These are phyloP conservation scores for Dictyostelium firmibasis DNA, from an alignment of 78 protist species.

Conservation along the genomic window DNA sequence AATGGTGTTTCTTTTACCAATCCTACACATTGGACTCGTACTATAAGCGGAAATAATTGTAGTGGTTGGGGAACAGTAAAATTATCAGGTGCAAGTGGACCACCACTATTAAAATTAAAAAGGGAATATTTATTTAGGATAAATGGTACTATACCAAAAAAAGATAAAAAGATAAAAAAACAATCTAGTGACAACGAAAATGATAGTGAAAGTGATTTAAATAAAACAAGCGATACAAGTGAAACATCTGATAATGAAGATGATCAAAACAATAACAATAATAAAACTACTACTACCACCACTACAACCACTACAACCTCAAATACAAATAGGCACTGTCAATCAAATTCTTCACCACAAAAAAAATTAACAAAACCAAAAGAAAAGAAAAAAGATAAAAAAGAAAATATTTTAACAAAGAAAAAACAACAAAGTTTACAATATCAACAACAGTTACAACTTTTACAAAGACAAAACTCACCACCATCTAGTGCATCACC, in stretches of 20 bases:
- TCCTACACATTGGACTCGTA: constrained; percentile 72
- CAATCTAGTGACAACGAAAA: neutral
- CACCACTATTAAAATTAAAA: constrained; percentile 57
- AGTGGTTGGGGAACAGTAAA: constrained; percentile 76
- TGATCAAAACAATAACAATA: neutral
- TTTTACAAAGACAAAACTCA: neutral
- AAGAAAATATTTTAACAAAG: neutral
- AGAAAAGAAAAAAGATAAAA: neutral
- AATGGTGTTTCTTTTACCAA: constrained; percentile 37
- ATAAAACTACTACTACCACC: neutral
- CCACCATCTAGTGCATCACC: neutral
- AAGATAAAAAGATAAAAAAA: neutral
- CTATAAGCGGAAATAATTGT: constrained; percentile 55
- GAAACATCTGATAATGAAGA: neutral
- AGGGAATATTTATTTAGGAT: constrained; percentile 27
- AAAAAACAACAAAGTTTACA: neutral
- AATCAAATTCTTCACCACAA: neutral
- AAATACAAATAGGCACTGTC: neutral
- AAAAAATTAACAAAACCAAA: neutral
- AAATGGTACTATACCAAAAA: constrained; percentile 6
- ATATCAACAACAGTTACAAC: neutral
- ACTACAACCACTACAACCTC: neutral
- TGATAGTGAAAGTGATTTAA: neutral
- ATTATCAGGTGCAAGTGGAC: neutral
- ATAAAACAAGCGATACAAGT: neutral